Evolutionary conservation across 2,329 filamentous ascomycete genomes (phyloP), one percentile per base, ranked within the genome.

Genomic region (Aspergillus tanneri): DNA sequence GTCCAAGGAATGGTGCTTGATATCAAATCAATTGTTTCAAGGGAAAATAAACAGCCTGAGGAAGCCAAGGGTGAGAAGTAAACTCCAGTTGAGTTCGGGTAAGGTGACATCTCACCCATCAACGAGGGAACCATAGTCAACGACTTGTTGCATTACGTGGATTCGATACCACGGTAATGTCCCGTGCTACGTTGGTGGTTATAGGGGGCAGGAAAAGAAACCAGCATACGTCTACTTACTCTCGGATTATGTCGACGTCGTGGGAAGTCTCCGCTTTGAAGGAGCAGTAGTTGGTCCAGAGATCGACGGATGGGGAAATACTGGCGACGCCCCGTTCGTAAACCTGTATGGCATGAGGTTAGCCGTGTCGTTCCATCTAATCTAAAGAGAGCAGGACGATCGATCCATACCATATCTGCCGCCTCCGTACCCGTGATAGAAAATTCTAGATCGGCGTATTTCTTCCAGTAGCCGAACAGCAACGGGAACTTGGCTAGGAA

Each of bases 391-490:
- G 57, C 40, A 39, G 28, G 18, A 34, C 12, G n/a, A n/a, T n/a
- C n/a, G n/a, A 14, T 45, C 47, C 80, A 64, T 70, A 96, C 90
- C 87, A 96, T 95, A 71, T 97, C 93, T 45, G 93, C 93, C 35
- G 92, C 92, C 76, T 99, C 93, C 4, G 93, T 95, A 14, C 93
- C 93, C 4, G 90, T 90, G 57, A 99, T 96, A 42, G 90, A 90
- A 74, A 99, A 99, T 66, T 99, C 93, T 55, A 95, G 80, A 64
- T 97, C 92, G 64, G 93, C 93, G 79, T 97, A 99, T 70, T 96
- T 97, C 77, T 97, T 97, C 93, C 93, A 99, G 76, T 97, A 99
- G 43, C 92, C 93, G 64, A 97, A 99, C 30, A 97, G 83, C 9
- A 97, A 80, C 2, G 93, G 93, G 57, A 96, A 99, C 66, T 96